Conservation (phyloP, 2,329 filamentous ascomycete genomes). For the Fusarium stilboides region DNA sequence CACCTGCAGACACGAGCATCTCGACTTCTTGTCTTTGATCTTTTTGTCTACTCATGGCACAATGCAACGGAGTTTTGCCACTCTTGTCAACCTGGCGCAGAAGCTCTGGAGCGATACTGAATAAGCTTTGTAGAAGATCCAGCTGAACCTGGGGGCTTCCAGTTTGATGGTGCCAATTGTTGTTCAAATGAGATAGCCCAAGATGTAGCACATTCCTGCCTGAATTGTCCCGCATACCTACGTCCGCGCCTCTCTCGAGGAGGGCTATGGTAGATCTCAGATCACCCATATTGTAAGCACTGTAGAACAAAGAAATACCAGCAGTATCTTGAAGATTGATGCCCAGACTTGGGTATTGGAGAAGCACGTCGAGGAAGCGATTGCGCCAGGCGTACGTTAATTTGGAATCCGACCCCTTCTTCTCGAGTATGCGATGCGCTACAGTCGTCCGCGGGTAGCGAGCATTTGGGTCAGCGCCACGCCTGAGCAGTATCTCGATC, state of each 20-base stretch:
- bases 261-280: neutral
- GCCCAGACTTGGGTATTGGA: neutral
- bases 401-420: too few relatives aligned
- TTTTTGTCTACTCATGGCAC: neutral
- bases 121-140: neutral
- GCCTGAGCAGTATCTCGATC: neutral
- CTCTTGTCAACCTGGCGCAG: neutral
- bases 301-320: neutral
- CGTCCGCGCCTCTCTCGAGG: neutral
- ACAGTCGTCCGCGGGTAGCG: neutral
- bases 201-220: neutral
- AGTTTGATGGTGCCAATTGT: too few relatives aligned
- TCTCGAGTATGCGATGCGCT: neutral
- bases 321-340: neutral
- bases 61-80: neutral
- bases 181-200: too few relatives aligned
- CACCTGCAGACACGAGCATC: neutral
- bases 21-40: neutral
- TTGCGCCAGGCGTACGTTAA: neutral
- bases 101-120: neutral
- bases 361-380: neutral
- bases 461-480: conserved; percentile 1
- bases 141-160: too few relatives aligned
- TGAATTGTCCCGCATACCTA: neutral
- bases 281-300: neutral